Evolutionary conservation across 148 eudicot genomes (phyloP).

Genomic region (Agrostemma githago): DNA sequence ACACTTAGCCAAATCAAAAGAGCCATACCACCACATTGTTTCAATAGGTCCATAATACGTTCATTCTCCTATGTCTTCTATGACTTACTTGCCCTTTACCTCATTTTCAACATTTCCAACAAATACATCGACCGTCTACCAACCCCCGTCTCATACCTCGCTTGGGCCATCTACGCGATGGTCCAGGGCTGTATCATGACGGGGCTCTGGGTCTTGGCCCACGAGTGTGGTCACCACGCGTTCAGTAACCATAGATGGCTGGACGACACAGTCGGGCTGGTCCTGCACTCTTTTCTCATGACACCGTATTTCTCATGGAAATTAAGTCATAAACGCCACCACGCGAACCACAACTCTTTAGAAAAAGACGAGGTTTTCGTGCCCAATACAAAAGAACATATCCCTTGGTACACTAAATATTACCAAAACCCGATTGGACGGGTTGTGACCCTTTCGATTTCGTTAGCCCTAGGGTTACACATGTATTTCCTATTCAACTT

Average conservation of each 20-base stretch:
- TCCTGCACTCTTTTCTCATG: conserved; percentile 67
- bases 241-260: conserved; percentile 39
- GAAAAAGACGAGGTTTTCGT: conserved; percentile 84
- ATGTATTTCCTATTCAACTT: conserved; percentile 66
- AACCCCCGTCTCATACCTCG: conserved; percentile 43
- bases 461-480: conserved; percentile 71
- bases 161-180: conserved; percentile 59
- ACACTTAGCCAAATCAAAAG: conserved; percentile 66
- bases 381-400: conserved; percentile 40
- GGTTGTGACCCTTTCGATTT: conserved; percentile 36
- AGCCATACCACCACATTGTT: conserved; percentile 88
- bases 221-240: conserved; percentile 39
- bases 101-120: conserved; percentile 58
- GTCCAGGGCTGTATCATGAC: conserved; percentile 36
- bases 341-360: conserved; percentile 71
- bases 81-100: conserved; percentile 50
- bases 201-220: conserved; percentile 39
- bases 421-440: conserved; percentile 69
- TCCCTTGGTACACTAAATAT: conserved; percentile 46
- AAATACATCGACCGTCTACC: conserved; percentile 61
- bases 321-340: conserved; percentile 81
- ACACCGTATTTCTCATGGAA: conserved; percentile 90
- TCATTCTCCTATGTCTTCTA: conserved; percentile 61
- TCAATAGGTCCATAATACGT: conserved; percentile 63
- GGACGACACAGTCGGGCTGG: conserved; percentile 63